A percentile compares a stretch with the other conserved stretches of the same genome.
These are phyloP conservation scores for Hordeum marinum DNA, from an alignment of 176 grass and related monocot species.

Conservation along the genomic window DNA sequence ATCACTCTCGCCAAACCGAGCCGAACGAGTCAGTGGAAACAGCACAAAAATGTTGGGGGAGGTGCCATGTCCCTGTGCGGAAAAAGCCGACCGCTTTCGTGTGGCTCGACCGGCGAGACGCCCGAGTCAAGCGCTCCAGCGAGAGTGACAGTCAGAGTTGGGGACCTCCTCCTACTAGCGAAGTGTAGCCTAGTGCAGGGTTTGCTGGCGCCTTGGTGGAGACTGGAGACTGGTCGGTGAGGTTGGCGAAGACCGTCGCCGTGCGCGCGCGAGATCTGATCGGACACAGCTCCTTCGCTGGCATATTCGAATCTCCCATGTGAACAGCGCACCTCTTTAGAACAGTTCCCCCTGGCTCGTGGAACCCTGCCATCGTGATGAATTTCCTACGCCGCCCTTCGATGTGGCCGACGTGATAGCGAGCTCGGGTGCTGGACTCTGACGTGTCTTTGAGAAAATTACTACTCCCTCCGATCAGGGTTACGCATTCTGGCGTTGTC, in stretches of 20 bases:
- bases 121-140: background rate
- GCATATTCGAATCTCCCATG: constrained; percentile 18
- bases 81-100: constrained; percentile 20
- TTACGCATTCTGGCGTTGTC: too few relatives aligned
- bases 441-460: background rate
- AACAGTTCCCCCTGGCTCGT: background rate
- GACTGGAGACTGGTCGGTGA: background rate
- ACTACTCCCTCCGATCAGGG: too few relatives aligned
- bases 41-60: background rate
- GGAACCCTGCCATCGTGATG: background rate
- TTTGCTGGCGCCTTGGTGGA: background rate
- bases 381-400: background rate
- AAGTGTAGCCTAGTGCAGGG: background rate
- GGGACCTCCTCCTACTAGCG: background rate
- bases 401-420: background rate
- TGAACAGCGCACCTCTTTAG: background rate
- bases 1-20: constrained; percentile 8
- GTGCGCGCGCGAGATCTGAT: background rate
- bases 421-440: background rate
- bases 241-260: background rate
- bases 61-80: background rate
- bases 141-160: background rate
- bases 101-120: background rate
- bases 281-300: background rate
- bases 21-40: background rate